Evolutionary conservation across 2,329 filamentous ascomycete species (phyloP).

Genomic region (Conoideocrella luteorostrata): DNA sequence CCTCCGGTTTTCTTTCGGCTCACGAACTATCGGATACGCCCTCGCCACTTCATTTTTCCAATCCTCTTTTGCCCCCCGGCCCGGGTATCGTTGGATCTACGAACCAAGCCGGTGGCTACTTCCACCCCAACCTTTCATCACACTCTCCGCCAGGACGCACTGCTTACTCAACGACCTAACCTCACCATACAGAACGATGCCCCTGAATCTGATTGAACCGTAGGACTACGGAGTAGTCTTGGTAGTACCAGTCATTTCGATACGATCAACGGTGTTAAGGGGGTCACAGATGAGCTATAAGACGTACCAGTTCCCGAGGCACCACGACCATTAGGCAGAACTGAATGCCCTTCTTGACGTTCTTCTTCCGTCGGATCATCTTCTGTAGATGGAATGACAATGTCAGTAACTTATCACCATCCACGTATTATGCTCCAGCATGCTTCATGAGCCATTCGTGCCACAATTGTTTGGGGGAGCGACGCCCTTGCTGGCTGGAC

Average conservation of each 20-base stretch:
- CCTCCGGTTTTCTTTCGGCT: neutral
- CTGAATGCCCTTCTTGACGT: conserved; percentile 99
- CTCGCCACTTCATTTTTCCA: neutral
- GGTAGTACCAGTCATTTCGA: too few relatives aligned
- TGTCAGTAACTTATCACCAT: conserved; percentile 19
- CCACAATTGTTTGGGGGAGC: conserved; percentile 4
- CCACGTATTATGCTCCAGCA: conserved; percentile 3
- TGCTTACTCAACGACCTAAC: too few relatives aligned
- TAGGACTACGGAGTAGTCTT: too few relatives aligned
- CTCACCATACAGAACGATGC: too few relatives aligned
- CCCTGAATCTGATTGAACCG: too few relatives aligned
- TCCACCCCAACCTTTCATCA: conserved; percentile 9
- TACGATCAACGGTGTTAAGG: too few relatives aligned
- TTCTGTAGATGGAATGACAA: conserved; percentile 47
- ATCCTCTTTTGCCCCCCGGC: neutral
- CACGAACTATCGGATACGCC: neutral
- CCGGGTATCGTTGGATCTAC: neutral
- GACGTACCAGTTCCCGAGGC: conserved; percentile 91
- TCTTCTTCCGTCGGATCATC: conserved; percentile 99
- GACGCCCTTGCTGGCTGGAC: conserved; percentile 1
- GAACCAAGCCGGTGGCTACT: neutral
- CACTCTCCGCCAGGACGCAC: conserved; percentile 6
- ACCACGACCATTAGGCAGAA: conserved; percentile 99
- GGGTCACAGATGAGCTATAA: too few relatives aligned
- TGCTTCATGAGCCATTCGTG: conserved; percentile 8